Conservation (phyloP, 2,329 filamentous ascomycete species). For the Ramularia endophylla region DNA sequence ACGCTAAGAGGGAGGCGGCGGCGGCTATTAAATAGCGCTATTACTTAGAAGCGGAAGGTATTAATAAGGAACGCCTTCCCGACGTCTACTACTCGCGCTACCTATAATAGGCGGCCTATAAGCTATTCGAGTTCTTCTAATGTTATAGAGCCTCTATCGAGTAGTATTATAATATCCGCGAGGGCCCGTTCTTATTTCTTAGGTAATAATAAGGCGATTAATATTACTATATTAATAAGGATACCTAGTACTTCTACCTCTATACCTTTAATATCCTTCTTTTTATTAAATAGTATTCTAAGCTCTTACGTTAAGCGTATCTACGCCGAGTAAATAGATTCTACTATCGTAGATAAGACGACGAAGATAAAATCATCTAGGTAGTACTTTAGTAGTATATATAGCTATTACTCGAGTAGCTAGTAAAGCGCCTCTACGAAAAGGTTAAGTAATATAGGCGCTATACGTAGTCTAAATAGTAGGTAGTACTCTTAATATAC, state of each 20-base stretch:
- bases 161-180: not conserved
- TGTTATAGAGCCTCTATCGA: not conserved
- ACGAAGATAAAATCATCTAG: conserved; percentile 5
- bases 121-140: not conserved
- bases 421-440: conserved; percentile 1
- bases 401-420: not conserved
- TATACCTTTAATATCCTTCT: not conserved
- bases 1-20: not conserved
- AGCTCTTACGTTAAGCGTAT: not conserved
- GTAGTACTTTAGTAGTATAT: conserved; percentile 1
- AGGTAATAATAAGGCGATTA: too few relatives aligned
- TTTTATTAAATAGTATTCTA: not conserved
- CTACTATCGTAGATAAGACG: not conserved
- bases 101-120: not conserved
- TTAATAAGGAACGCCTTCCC: not conserved
- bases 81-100: not conserved
- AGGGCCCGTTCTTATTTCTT: too few relatives aligned
- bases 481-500: not conserved
- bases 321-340: not conserved
- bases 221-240: not conserved
- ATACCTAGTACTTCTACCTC: not conserved
- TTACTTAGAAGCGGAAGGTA: not conserved
- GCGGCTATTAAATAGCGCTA: not conserved
- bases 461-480: conserved; percentile 1
- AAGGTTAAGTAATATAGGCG: conserved; percentile 1